Evolutionary conservation across 176 grass and related monocot species (phyloP), one percentile per base, ranked within the genome.

Genomic region (Musa acuminata): DNA sequence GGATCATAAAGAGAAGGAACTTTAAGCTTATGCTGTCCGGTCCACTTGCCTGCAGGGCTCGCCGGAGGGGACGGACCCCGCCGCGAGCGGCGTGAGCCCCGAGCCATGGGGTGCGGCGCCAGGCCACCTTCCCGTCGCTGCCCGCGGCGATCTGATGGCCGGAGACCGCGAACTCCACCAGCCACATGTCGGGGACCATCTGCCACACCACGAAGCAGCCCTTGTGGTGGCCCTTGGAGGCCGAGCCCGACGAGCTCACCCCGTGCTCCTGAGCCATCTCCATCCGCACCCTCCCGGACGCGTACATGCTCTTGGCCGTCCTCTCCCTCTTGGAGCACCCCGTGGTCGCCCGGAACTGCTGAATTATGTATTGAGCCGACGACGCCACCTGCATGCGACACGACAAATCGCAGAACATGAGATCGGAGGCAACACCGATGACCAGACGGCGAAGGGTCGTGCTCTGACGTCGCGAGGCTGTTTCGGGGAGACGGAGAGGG

Each of bases 151-250:
- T 75, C 78, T 89, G 79, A 60, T 97, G 90, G 4, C 90, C 93
- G 8, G 90, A 88, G 13, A 97, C 85, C 52, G 83, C 80, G 77
- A 97, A 84, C 67, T 97, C 93, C 22, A 97, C 81, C 80, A 97
- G 71, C 93, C 93, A 97, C 93, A 88, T 97, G 77, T 89, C 82
- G 2, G 93, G 90, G 52, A 87, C 80, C 53, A 97, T 77, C 82
- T 97, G 94, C 94, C 94, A 97, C 79, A 97, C 55, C 52, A 97
- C 94, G 75, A 97, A 93, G 87, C 90, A 93, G 20, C 94, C 94
- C 51, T 83, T 79, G 77, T 93, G 90, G 14, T 51, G 58, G 12
- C 76, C 80, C 63, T 72, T 80, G 74, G 35, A 63, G 8, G 76
- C 57, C 13, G 21, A 24, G 72, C 5, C 27, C 72, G 8, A 72